Evolutionary conservation across 345 rosid species (phyloP), one percentile per base, ranked within the genome.

Genomic region (Populus pruinosa): DNA sequence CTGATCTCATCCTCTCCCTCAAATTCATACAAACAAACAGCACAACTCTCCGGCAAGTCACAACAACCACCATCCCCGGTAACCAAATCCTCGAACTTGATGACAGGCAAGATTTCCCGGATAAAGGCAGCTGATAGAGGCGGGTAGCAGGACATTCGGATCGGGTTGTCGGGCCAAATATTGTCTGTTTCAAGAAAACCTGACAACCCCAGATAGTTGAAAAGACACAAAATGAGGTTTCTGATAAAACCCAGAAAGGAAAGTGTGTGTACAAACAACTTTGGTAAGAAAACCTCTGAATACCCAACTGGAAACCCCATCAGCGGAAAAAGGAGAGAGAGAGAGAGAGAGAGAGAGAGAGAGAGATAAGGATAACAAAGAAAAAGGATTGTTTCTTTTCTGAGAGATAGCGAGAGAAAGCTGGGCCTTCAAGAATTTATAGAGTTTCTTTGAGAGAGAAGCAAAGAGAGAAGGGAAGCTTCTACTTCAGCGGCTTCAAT

Each of bases 301-400:
- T 89, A 94, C 38, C 89, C 93, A 41, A 93, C 89, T 11, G 98
- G 95, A 77, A 93, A 94, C 2, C 98, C 98, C 97, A 94, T 93
- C 70, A 31, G 50, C 18, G 14, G 36, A 11, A 33, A 31, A 17
- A 69, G 16, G 5, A 62, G 2, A 69, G 47, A 41, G 12, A 68
- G 65, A 71, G 27, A 67, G 62, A 63, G 33, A 69, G 5, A 4
- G 27, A 25, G 27, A 25, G 33, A 71, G 27, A 67, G 62, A 63
- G 33, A 69, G 5, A 4, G 27, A 25, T 0, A 25, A 4, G 13
- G 47, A 41, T 41, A 10, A 12, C 47, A 41, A 12, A 41, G 47
- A 41, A 41, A 23, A 31, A 67, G 31, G n/a, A 29, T 1, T 11
- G 4, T 17, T 74, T 33, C 31, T 63, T n/a, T 27, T 43, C 3